Conservation (phyloP, 2,329 filamentous ascomycete genomes). For the Penicillium sclerotiorum region DNA sequence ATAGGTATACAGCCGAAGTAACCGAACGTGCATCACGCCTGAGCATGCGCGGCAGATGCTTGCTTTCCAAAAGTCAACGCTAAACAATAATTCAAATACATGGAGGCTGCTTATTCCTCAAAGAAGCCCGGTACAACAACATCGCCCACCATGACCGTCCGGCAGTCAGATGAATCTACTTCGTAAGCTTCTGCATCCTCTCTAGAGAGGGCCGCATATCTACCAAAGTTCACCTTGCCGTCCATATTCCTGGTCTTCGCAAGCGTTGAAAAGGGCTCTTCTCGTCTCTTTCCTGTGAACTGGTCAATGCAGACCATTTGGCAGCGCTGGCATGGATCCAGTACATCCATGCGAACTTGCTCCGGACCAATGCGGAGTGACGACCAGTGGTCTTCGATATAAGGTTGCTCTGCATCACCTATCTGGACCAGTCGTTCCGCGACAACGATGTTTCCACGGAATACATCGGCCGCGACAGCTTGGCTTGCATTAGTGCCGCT, state of each 20-base stretch:
- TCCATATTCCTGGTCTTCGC: conserved; percentile 82
- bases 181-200: conserved; percentile 23
- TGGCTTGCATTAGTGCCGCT: conserved; percentile 52
- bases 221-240: conserved; percentile 86
- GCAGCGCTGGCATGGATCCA: conserved; percentile 84
- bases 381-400: conserved; percentile 79
- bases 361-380: conserved; percentile 63
- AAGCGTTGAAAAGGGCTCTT: conserved; percentile 86
- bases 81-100: not conserved
- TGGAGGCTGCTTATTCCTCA: not conserved
- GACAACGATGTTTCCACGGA: conserved; percentile 86
- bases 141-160: conserved; percentile 46
- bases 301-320: conserved; percentile 98
- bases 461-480: conserved; percentile 71
- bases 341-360: conserved; percentile 54
- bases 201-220: conserved; percentile 61
- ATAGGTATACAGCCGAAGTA: too few relatives aligned
- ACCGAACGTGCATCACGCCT: too few relatives aligned
- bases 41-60: too few relatives aligned
- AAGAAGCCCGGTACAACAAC: conserved; percentile 35
- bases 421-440: conserved; percentile 51
- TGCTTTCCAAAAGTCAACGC: too few relatives aligned
- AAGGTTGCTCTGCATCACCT: conserved; percentile 60
- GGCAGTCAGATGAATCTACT: conserved; percentile 15
- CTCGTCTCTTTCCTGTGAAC: conserved; percentile 71